Conservation (phyloP, 202 grass and related monocot species). For the Cymbopogon flexuosus region DNA sequence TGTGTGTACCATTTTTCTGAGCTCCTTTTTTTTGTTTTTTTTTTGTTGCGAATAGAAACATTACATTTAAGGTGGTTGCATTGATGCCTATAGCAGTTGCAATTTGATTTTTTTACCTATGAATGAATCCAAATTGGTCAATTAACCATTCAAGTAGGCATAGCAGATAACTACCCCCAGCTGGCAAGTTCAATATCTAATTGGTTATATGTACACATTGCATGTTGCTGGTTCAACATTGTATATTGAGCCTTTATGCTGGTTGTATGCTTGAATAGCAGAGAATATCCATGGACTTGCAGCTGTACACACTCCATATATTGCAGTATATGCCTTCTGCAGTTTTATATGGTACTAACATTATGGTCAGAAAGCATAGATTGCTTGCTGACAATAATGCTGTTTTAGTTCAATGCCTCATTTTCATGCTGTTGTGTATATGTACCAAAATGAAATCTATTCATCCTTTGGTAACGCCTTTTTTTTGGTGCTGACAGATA, state of each 20-base stretch:
- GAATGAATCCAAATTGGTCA: background rate
- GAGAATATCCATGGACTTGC: background rate
- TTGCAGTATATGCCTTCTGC: background rate
- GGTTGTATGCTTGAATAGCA: background rate
- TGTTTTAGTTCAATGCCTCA: background rate
- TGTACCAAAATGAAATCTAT: background rate
- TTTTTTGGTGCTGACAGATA: constrained; percentile 49
- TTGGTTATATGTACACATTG: background rate
- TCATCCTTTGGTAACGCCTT: background rate
- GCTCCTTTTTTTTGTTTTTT: background rate
- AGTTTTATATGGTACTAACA: background rate
- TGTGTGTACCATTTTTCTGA: background rate
- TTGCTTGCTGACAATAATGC: background rate
- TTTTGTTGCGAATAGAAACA: background rate
- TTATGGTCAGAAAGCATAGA: background rate
- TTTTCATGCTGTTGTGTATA: background rate
- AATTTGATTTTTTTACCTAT: background rate
- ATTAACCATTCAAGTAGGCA: background rate
- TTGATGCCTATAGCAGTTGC: background rate
- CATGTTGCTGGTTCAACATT: background rate
- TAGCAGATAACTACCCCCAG: background rate
- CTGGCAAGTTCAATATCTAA: background rate
- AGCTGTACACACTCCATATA: background rate
- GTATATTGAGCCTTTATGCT: background rate
- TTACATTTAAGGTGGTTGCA: background rate